These are phyloP conservation scores for Mallotus repandus DNA, from an alignment of 441 rosid genomes.

Conservation along the genomic window DNA sequence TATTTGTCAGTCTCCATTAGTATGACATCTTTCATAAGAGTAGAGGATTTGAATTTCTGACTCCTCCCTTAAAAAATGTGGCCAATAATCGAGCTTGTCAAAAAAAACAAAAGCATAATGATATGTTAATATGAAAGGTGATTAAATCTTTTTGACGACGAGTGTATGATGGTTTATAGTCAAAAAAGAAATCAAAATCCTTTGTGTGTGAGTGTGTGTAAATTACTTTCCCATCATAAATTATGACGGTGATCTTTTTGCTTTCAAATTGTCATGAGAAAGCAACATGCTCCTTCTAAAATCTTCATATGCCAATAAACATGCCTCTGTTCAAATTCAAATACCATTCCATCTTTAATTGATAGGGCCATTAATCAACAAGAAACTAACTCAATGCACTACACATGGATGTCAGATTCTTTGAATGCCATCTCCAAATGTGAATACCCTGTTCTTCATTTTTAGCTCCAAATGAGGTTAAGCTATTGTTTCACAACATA, in stretches of 20 bases:
- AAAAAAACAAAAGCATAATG: too few species aligned
- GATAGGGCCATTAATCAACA: background rate
- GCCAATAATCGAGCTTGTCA: too few species aligned
- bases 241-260: background rate
- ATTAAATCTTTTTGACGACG: background rate
- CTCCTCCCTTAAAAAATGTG: too few species aligned
- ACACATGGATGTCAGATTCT: background rate
- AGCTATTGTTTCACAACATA: too few species aligned
- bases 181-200: background rate
- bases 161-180: background rate
- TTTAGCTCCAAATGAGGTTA: background rate
- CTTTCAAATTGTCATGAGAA: background rate
- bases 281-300: background rate
- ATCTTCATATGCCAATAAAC: background rate
- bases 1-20: too few species aligned
- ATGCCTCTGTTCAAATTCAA: background rate
- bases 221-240: background rate
- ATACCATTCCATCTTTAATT: background rate
- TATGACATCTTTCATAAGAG: too few species aligned
- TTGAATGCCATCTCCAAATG: background rate
- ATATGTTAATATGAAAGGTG: background rate
- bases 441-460: background rate
- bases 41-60: too few species aligned
- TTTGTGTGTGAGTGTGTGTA: background rate
- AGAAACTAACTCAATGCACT: conserved; percentile 6